phyloP scores from a whole-genome alignment of 441 rosid species.

The Jatropha podagrica region DNA sequence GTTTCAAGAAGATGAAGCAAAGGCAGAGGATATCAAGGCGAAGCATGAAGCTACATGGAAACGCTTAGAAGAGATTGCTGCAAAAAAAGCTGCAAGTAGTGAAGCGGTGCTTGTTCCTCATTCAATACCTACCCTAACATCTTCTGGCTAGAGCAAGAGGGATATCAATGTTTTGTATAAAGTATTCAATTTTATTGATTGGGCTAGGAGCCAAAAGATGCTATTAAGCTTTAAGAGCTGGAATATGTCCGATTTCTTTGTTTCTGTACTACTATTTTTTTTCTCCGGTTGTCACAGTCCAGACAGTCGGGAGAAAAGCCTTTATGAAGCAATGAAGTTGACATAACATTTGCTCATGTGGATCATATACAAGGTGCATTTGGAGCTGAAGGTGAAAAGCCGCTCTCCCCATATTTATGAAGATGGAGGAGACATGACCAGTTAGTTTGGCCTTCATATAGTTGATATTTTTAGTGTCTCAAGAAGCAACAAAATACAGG shows the following conservation, averaged over 20 bases:
- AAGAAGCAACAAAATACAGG: conserved; percentile 8
- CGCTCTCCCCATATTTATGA: background rate
- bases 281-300: background rate
- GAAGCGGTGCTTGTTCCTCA: conserved; percentile 35
- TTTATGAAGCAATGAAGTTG: background rate
- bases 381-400: background rate
- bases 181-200: conserved; percentile 11
- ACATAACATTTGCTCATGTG: background rate
- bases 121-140: conserved; percentile 9
- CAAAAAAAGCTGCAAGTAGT: conserved; percentile 35
- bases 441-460: background rate
- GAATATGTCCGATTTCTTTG: conserved; percentile 5
- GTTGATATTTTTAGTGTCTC: background rate
- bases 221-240: background rate
- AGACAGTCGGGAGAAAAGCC: background rate
- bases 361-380: background rate
- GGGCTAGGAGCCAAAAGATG: conserved; percentile 16
- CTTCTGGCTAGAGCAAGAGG: conserved; percentile 20
- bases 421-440: background rate
- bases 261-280: background rate
- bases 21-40: conserved; percentile 34
- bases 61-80: conserved; percentile 60
- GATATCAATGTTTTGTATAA: conserved; percentile 17
- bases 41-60: conserved; percentile 64
- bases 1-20: conserved; percentile 58